Base-by-base conservation (phyloP, 495 filamentous ascomycete species). In the Lepraria neglecta region DNA sequence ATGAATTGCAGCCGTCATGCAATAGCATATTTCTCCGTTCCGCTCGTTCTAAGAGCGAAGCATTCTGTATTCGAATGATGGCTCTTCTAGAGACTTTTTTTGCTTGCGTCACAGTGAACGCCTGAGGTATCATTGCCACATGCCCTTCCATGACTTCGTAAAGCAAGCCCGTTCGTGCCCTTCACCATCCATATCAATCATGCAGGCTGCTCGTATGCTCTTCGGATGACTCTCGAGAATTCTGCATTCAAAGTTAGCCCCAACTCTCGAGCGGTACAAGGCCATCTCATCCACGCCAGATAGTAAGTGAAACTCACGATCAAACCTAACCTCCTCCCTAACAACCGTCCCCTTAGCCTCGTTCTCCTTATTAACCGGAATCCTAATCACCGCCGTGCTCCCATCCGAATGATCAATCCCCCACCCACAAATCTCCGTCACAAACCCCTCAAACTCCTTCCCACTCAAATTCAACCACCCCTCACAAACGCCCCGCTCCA, bases 271-370 rank as follows among this genome's bases (percentile, higher is more conserved):
- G 91, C 58, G 2, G 27, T 24, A 24, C 24, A 24, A 24, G 24
- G 24, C 24, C 24, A 24, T 24, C 24, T 24, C 24, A 2, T 24
- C 24, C 24, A 1, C 24, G 24, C 24, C 24, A 24, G 24, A 24
- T 24, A 24, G 2, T 24, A 9, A 31, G 6, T 35, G 33, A 9
- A 52, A 52, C 48, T 52, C 28, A 52, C 48, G 48, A 52, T 95
- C 92, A 62, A 99, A 91, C 78, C 89, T 88, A 52, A 99, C 95
- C 64, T 91, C 90, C 80, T 99, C 95, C 74, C 92, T 84, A 71
- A 96, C 91, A 67, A 97, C 89, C 46, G 90, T 90, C 68, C 92
- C 92, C 81, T 94, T 92, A 33, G 90, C 95, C 83, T 97, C 92
- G 74, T 99, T 99, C 80, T 99, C 95, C 74, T 94, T 88, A 74